These are phyloP conservation scores for Massospora cicadina DNA, from an alignment of 371 early-diverging fungal genomes.

Conservation along the genomic window DNA sequence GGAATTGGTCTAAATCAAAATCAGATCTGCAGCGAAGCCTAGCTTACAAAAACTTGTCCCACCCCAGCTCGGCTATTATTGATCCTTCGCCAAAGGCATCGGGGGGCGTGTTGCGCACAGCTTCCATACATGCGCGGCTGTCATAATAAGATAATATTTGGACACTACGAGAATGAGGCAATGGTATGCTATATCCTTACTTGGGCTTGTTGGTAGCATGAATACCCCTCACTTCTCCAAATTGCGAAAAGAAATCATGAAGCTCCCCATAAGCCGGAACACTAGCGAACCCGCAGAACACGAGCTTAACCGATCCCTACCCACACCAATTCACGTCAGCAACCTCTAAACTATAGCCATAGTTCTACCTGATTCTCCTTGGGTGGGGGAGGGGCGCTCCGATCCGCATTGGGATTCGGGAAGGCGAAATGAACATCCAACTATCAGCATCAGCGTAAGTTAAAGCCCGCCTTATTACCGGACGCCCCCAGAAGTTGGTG, in stretches of 20 bases:
- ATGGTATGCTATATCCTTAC: not conserved
- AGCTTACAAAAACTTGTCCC: not conserved
- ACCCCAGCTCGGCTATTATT: not conserved
- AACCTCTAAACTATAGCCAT: too few species aligned
- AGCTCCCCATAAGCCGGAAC: not conserved
- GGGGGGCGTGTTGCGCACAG: not conserved
- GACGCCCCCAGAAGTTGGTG: not conserved
- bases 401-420: not conserved
- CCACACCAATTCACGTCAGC: not conserved
- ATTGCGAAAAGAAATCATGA: not conserved
- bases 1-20: not conserved
- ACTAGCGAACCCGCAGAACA: not conserved
- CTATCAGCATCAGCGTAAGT: not conserved
- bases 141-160: not conserved
- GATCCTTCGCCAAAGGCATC: not conserved
- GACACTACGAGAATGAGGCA: not conserved
- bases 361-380: not conserved
- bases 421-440: not conserved
- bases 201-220: not conserved
- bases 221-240: not conserved
- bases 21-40: too few species aligned
- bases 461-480: not conserved
- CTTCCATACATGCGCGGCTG: not conserved
- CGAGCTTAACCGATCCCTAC: not conserved
- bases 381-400: not conserved